Evolutionary conservation across 257 asterid species (phyloP).

Genomic region (Pogostemon cablin): DNA sequence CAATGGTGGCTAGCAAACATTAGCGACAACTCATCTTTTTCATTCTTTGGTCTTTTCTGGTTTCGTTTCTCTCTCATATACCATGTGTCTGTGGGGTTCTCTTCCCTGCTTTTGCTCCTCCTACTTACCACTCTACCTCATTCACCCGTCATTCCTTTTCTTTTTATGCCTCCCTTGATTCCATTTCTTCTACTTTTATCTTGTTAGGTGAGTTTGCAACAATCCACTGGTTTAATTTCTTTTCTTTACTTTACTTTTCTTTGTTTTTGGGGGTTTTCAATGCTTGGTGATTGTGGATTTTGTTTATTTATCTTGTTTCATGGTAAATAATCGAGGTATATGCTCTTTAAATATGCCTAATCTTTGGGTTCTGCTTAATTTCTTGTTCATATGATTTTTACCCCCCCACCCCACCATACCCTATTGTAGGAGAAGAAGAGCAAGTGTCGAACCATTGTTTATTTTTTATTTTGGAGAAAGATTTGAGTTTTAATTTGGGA

Average conservation of each 20-base stretch:
- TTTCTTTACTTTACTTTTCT: background rate
- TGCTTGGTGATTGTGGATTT: slow-evolving; percentile 26
- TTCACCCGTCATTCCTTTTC: too few relatives aligned
- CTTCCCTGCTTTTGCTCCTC: background rate
- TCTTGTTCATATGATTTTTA: background rate
- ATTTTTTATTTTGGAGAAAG: too few relatives aligned
- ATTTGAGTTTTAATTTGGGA: background rate
- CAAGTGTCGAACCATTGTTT: too few relatives aligned
- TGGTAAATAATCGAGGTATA: background rate
- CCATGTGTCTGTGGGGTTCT: background rate
- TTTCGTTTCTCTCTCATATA: background rate
- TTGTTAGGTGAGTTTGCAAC: too few relatives aligned
- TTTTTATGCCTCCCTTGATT: background rate
- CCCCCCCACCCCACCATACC: too few relatives aligned
- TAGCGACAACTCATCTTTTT: slow-evolving; percentile 75
- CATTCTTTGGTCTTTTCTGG: slow-evolving; percentile 44
- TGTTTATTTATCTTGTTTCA: background rate
- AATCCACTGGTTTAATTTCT: too few relatives aligned
- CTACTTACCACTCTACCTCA: slow-evolving; percentile 24
- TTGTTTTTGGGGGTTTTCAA: background rate
- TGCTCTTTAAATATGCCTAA: slow-evolving; percentile 13
- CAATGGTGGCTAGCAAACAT: slow-evolving; percentile 75
- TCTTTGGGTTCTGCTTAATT: slow-evolving; percentile 32
- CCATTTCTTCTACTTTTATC: background rate
- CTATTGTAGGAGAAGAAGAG: too few relatives aligned